These are phyloP conservation scores for Penicillium bovifimosum DNA, from an alignment of 495 filamentous ascomycete species.

Conservation along the genomic window DNA sequence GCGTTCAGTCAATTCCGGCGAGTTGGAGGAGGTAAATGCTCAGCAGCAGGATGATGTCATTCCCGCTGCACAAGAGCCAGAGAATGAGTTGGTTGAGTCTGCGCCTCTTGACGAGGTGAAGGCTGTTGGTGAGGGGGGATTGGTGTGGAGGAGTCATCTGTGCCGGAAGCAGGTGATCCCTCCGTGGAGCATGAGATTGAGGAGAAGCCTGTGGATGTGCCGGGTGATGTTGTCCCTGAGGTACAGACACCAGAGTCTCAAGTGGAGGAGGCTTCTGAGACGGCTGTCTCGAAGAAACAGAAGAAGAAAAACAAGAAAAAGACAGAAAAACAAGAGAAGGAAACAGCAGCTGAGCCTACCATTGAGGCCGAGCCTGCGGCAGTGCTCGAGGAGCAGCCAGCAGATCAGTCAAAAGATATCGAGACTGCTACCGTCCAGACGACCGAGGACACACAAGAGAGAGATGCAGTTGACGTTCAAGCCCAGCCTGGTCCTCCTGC, in stretches of 20 bases:
- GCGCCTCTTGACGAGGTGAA: background rate
- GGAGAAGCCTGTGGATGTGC: conserved; percentile 4
- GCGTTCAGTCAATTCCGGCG: conserved; percentile 19
- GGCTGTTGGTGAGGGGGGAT: background rate
- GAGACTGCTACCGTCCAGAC: background rate
- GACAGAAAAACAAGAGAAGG: conserved; percentile 17
- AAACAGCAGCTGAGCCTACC: background rate
- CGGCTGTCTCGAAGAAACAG: conserved; percentile 15
- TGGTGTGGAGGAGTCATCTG: conserved; percentile 1
- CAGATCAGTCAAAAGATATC: background rate
- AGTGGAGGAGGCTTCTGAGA: conserved; percentile 1
- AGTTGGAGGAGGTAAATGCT: conserved; percentile 11
- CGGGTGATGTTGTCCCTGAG: background rate
- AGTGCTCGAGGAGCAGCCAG: background rate
- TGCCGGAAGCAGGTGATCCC: conserved; percentile 13
- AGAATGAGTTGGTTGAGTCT: conserved; percentile 3
- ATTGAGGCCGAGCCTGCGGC: background rate
- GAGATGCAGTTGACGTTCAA: background rate
- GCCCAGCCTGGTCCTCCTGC: background rate
- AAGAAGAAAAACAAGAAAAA: conserved; percentile 21
- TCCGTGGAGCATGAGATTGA: conserved; percentile 3
- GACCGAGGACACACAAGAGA: conserved; percentile 4
- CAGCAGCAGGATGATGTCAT: conserved; percentile 8
- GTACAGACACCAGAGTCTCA: conserved; percentile 2
- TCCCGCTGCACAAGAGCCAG: conserved; percentile 2